These are phyloP conservation scores for Rhizopogon roseolus DNA, from an alignment of 768 basidiomycete species.

Conservation along the genomic window DNA sequence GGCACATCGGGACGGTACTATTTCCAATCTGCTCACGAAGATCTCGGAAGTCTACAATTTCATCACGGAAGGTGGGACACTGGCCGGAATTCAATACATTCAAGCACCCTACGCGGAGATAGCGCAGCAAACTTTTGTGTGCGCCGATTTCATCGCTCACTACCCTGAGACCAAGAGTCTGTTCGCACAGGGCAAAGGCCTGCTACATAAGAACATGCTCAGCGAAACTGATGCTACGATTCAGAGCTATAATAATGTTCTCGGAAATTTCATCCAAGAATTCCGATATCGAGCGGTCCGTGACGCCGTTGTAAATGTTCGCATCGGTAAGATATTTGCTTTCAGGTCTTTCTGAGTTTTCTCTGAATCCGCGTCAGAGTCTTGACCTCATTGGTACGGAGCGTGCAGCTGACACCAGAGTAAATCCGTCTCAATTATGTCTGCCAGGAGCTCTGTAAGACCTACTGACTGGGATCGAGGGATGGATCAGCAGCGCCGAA, in stretches of 20 bases:
- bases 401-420: not conserved
- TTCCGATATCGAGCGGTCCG: not conserved
- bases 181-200: too few relatives aligned
- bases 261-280: not conserved
- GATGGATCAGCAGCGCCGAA: conserved; percentile 6
- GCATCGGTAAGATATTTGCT: not conserved
- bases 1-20: not conserved
- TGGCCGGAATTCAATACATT: not conserved
- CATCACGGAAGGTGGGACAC: not conserved
- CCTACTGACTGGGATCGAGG: conserved; percentile 8
- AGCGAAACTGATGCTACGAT: not conserved
- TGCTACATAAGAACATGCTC: not conserved
- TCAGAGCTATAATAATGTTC: not conserved
- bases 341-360: not conserved
- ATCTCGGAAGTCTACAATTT: not conserved
- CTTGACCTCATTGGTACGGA: not conserved
- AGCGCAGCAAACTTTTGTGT: conserved; percentile 18
- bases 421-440: conserved; percentile 9
- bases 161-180: conserved; percentile 17
- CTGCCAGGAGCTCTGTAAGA: conserved; percentile 7
- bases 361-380: not conserved
- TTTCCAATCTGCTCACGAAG: not conserved
- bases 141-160: conserved; percentile 21
- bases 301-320: not conserved
- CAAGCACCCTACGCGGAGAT: not conserved